phyloP scores from a whole-genome alignment of 2,329 filamentous ascomycete genomes.

The Scedosporium aurantiacum region DNA sequence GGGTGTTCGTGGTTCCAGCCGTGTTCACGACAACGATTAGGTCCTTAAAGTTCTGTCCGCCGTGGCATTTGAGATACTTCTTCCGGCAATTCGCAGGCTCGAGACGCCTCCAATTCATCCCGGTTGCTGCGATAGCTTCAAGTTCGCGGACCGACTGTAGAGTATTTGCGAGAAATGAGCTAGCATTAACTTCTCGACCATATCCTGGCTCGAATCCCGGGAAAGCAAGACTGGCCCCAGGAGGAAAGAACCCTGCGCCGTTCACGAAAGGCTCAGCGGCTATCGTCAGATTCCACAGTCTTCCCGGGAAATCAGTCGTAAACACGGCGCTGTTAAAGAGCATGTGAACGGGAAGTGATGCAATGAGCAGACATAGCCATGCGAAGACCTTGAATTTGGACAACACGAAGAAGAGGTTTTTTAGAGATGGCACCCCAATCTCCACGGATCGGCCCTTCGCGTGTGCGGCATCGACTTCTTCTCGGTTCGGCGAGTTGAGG shows the following conservation, averaged over 20 bases:
- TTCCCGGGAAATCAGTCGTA: constrained; percentile 6
- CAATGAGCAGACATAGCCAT: constrained; percentile 14
- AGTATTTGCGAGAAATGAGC: not conserved
- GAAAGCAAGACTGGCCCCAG: not conserved
- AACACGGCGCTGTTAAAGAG: constrained; percentile 14
- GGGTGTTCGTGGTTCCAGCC: not conserved
- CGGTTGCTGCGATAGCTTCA: not conserved
- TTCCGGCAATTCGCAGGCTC: not conserved
- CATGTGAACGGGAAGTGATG: constrained; percentile 17
- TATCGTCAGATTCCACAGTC: constrained; percentile 8
- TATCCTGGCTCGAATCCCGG: constrained; percentile 1
- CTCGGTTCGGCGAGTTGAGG: constrained; percentile 35
- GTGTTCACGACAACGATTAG: constrained; percentile 1
- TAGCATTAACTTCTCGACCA: not conserved
- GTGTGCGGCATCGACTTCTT: constrained; percentile 38
- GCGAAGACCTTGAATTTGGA: constrained; percentile 10
- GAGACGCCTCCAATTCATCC: not conserved
- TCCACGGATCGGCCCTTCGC: constrained; percentile 11
- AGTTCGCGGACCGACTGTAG: not conserved
- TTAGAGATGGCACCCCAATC: constrained; percentile 14
- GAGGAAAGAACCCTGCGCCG: constrained; percentile 8
- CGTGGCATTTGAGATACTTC: not conserved
- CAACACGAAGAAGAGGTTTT: constrained; percentile 12
- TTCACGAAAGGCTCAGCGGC: constrained; percentile 4
- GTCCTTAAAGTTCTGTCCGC: not conserved